Evolutionary conservation across 345 rosid species (phyloP).

Genomic region (Sisymbrium irio): DNA sequence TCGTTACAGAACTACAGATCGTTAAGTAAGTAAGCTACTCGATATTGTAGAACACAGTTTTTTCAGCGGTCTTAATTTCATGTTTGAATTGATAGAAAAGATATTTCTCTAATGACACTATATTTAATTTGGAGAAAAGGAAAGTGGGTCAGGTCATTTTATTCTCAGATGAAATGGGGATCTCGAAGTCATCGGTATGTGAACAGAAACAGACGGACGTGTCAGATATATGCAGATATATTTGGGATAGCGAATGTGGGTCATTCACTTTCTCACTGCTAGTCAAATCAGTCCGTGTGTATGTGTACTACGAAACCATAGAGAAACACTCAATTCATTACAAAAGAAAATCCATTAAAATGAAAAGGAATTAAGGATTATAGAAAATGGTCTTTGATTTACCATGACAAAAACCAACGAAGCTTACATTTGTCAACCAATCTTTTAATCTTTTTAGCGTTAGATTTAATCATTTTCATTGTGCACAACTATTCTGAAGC

Average conservation of each 20-base stretch:
- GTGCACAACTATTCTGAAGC: not conserved
- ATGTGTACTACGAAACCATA: no score
- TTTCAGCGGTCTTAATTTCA: not conserved
- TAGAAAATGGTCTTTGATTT: not conserved
- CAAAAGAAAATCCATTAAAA: not conserved
- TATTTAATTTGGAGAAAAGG: not conserved
- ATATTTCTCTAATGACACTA: not conserved
- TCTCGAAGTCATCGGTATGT: slow-evolving; percentile 11
- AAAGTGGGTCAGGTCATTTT: not conserved
- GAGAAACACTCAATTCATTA: no score
- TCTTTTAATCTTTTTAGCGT: no score
- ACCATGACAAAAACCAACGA: slow-evolving; percentile 5
- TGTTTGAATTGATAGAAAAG: not conserved
- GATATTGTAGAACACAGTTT: not conserved
- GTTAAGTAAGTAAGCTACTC: not conserved
- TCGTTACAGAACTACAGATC: not conserved
- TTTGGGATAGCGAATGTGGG: no score
- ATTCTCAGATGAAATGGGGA: not conserved
- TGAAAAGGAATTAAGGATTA: not conserved
- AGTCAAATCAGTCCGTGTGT: no score
- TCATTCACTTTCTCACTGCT: no score
- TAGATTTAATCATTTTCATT: no score
- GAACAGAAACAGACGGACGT: slow-evolving; percentile 6
- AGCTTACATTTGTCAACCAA: not conserved
- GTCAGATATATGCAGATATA: not conserved